Conservation (phyloP, 2,329 filamentous ascomycete species). For the Fusarium graminum region DNA sequence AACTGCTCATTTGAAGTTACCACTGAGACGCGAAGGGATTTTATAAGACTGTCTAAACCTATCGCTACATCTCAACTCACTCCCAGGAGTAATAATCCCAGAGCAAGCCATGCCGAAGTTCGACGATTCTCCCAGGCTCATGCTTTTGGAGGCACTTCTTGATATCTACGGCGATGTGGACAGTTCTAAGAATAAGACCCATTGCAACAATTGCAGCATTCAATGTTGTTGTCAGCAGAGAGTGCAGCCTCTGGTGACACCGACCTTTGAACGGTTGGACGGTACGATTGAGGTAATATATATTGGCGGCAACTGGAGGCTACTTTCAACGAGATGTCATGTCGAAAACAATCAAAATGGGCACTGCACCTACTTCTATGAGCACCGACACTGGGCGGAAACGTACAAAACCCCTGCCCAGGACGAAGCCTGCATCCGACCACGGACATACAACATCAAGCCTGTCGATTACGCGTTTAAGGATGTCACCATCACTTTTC, state of each 20-base stretch:
- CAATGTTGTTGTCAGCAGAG: neutral
- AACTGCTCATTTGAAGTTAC: too few relatives aligned
- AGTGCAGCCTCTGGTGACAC: neutral
- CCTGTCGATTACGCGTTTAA: neutral
- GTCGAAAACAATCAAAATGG: neutral
- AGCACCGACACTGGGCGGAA: slow-evolving; percentile 9
- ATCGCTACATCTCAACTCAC: neutral
- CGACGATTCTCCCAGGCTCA: neutral
- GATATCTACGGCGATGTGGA: neutral
- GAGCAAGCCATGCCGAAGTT: neutral
- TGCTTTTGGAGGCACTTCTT: neutral
- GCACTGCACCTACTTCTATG: neutral
- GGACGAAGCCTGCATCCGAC: neutral
- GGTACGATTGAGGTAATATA: slow-evolving; percentile 6
- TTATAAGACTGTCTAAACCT: too few relatives aligned
- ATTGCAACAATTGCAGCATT: neutral
- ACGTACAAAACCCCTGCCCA: neutral
- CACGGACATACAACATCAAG: neutral
- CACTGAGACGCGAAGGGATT: too few relatives aligned
- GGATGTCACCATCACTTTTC: slow-evolving; percentile 1
- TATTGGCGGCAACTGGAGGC: neutral
- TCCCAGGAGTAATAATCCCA: too few relatives aligned
- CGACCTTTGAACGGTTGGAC: neutral
- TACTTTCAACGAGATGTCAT: slow-evolving; percentile 17
- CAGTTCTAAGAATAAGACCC: neutral